Conservation (phyloP, 1,284 basidiomycete species). For the Paramarasmius palmivorus region DNA sequence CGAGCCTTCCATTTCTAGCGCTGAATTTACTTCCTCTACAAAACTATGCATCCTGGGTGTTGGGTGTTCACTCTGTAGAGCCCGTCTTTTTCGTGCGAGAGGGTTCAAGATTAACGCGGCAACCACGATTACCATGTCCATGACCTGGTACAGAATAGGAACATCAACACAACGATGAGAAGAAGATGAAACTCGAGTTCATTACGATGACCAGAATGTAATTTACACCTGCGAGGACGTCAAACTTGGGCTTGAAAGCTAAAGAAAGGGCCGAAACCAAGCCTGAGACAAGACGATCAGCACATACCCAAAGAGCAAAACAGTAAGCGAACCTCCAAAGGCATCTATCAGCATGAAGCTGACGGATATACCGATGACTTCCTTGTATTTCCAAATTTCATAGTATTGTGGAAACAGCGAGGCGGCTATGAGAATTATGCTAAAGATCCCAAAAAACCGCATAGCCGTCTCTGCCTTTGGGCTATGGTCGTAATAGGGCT, state of each 20-base stretch:
- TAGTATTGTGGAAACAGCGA: conserved; percentile 66
- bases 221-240: conserved; percentile 64
- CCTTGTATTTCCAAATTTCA: conserved; percentile 70
- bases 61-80: background rate
- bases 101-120: conserved; percentile 1
- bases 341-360: conserved; percentile 74
- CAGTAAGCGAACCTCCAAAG: conserved; percentile 47
- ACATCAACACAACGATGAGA: too few relatives aligned
- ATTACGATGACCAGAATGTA: conserved; percentile 62
- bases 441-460: conserved; percentile 66
- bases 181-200: background rate
- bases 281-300: conserved; percentile 31
- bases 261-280: conserved; percentile 73
- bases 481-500: conserved; percentile 29
- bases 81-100: background rate
- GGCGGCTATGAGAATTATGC: conserved; percentile 58
- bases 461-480: conserved; percentile 45
- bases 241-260: conserved; percentile 66
- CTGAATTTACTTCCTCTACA: too few relatives aligned
- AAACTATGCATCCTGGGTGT: background rate
- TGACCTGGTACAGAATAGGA: background rate
- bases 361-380: conserved; percentile 76
- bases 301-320: background rate
- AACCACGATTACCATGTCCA: background rate
- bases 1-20: too few relatives aligned